Evolutionary conservation across 352 stramenopile species (phyloP).

Genomic region (Pythium phragmitis): DNA sequence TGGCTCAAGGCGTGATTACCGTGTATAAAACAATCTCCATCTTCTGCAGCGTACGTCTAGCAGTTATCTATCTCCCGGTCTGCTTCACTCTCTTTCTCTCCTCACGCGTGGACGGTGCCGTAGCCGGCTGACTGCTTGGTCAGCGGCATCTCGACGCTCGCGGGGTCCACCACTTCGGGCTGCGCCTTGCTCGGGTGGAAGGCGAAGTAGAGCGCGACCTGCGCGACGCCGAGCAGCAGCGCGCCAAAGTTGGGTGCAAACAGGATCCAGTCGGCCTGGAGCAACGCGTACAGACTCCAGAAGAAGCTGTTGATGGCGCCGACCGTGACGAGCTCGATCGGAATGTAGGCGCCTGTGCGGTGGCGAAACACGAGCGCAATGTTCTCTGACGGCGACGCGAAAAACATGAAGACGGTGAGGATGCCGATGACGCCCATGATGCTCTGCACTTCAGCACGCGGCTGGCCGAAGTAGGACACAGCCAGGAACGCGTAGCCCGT

Average conservation of each 20-base stretch:
- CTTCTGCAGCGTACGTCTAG: no score
- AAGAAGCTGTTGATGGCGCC: slow-evolving; percentile 48
- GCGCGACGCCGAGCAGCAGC: slow-evolving; percentile 31
- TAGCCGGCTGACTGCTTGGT: slow-evolving; percentile 1
- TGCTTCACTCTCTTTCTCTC: no score
- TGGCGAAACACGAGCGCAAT: slow-evolving; percentile 46
- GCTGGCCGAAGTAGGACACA: slow-evolving; percentile 4
- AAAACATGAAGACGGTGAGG: slow-evolving; percentile 48
- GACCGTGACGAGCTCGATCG: slow-evolving; percentile 48
- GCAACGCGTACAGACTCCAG: slow-evolving; percentile 48
- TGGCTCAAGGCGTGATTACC: not conserved
- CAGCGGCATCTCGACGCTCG: not conserved
- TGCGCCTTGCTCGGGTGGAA: slow-evolving; percentile 33
- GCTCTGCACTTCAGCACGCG: slow-evolving; percentile 25
- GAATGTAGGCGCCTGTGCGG: slow-evolving; percentile 46
- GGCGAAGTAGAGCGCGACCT: slow-evolving; percentile 44
- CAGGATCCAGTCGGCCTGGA: slow-evolving; percentile 47
- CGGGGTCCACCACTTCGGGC: not conserved
- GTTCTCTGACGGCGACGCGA: slow-evolving; percentile 58
- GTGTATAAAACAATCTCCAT: no score
- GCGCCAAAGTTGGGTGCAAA: slow-evolving; percentile 49
- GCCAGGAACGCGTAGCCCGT: slow-evolving; percentile 4
- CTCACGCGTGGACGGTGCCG: slow-evolving; percentile 6
- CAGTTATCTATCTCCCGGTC: no score
- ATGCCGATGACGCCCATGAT: slow-evolving; percentile 38